Conservation (phyloP, 306 rosid genomes). For the Cucurbita argyrosperma region DNA sequence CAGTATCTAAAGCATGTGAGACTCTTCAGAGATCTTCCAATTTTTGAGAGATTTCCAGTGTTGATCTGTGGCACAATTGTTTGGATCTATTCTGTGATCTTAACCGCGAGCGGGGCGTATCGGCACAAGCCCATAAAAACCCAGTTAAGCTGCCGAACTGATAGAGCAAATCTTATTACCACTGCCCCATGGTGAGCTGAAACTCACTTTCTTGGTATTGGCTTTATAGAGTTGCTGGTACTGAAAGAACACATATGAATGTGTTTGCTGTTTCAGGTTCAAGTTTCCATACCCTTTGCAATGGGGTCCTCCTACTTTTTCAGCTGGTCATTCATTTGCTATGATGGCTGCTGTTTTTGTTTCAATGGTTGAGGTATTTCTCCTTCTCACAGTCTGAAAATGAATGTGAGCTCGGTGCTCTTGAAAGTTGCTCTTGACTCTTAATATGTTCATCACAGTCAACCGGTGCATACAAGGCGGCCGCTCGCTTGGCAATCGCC, state of each 20-base stretch:
- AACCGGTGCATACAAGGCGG: constrained; percentile 84
- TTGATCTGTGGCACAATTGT: constrained; percentile 63
- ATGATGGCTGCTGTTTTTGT: constrained; percentile 93
- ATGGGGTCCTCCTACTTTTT: constrained; percentile 98
- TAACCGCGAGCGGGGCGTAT: constrained; percentile 93
- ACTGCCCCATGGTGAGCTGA: constrained; percentile 72
- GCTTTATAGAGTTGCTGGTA: not conserved
- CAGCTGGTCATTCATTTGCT: constrained; percentile 93
- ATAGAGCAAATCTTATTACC: constrained; percentile 69
- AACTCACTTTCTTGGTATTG: not conserved
- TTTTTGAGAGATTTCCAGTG: constrained; percentile 86
- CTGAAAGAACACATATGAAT: not conserved
- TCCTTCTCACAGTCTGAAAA: not conserved
- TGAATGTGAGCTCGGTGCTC: not conserved
- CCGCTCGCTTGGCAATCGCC: constrained; percentile 86
- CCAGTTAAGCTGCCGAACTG: constrained; percentile 72
- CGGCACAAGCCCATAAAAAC: constrained; percentile 30
- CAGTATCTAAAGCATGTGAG: constrained; percentile 94
- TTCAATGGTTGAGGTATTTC: constrained; percentile 92
- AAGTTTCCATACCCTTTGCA: constrained; percentile 93
- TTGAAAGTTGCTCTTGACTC: not conserved
- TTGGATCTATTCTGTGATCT: constrained; percentile 79
- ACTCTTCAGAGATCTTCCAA: constrained; percentile 67
- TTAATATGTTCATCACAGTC: constrained; percentile 35
- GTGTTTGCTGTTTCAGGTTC: constrained; percentile 38